These are phyloP conservation scores for Citrus trifoliata DNA, from an alignment of 345 rosid species.

Conservation along the genomic window DNA sequence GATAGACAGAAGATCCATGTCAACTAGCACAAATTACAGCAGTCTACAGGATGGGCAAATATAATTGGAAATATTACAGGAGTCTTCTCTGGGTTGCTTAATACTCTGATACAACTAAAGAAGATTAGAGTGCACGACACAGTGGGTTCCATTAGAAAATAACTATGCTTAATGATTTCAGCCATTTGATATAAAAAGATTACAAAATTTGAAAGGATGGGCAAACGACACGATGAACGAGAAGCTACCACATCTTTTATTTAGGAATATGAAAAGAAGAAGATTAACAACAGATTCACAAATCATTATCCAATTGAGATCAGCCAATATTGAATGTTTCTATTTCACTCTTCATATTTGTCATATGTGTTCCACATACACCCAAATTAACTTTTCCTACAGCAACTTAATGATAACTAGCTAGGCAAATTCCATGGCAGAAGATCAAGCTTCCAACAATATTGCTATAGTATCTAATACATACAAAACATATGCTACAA, in stretches of 20 bases:
- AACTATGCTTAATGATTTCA: background rate
- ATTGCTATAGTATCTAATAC: background rate
- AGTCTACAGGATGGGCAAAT: background rate
- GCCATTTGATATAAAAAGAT: background rate
- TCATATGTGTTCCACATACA: background rate
- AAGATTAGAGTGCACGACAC: background rate
- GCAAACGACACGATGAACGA: background rate
- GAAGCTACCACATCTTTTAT: background rate
- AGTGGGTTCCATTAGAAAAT: background rate
- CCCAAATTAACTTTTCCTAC: background rate
- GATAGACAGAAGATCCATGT: background rate
- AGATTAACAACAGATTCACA: background rate
- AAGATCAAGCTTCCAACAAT: background rate
- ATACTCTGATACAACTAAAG: background rate
- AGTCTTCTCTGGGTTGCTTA: background rate
- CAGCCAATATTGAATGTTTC: background rate
- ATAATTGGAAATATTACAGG: background rate
- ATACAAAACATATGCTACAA: background rate
- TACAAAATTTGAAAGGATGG: background rate
- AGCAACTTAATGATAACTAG: background rate
- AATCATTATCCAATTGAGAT: background rate
- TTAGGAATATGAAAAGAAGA: background rate
- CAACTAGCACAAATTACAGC: background rate
- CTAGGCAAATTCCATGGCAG: background rate
- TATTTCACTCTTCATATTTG: background rate